These are phyloP conservation scores for Trichoderma endophyticum DNA, from an alignment of 2,329 filamentous ascomycete species.

Conservation along the genomic window DNA sequence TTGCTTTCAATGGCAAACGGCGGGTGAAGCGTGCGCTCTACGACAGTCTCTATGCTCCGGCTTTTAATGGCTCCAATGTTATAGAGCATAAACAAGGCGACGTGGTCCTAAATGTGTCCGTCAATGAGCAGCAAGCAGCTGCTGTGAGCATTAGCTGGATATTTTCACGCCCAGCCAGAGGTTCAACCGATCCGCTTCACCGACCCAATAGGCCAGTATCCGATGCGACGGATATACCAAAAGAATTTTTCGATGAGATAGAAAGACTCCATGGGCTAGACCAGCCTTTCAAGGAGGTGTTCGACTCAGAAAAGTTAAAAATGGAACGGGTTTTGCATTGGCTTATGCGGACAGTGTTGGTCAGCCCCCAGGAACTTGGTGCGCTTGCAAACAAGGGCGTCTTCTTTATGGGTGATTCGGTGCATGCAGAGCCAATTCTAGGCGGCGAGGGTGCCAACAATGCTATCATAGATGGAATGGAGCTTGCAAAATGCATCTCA, in stretches of 20 bases:
- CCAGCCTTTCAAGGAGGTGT: not conserved
- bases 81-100: not conserved
- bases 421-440: constrained; percentile 12
- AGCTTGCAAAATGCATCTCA: constrained; percentile 14
- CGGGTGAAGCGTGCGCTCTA: not conserved
- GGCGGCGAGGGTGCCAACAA: constrained; percentile 16
- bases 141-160: not conserved
- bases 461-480: constrained; percentile 14
- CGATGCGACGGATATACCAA: not conserved
- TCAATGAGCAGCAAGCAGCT: not conserved
- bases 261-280: not conserved
- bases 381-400: not conserved
- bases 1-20: not conserved
- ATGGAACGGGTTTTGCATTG: not conserved
- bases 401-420: constrained; percentile 12
- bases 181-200: not conserved
- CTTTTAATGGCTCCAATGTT: not conserved
- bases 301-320: not conserved
- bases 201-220: not conserved
- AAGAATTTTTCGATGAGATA: not conserved
- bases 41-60: not conserved
- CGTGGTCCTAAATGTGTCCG: not conserved
- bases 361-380: not conserved
- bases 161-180: not conserved
- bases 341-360: not conserved